These are phyloP conservation scores for Vanrija humicola DNA, from an alignment of 1,284 basidiomycete genomes.

Conservation along the genomic window DNA sequence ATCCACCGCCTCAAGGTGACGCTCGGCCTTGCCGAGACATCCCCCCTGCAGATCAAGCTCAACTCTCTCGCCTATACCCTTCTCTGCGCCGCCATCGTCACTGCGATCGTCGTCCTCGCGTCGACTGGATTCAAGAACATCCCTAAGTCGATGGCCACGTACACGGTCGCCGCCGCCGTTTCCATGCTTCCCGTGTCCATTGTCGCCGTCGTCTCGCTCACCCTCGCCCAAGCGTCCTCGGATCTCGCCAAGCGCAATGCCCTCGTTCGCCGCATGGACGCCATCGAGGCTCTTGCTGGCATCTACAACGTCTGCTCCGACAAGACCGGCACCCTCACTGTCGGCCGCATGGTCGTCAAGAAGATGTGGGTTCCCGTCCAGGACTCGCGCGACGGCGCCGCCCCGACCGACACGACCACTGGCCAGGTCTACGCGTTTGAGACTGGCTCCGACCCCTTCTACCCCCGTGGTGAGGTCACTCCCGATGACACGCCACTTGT, in stretches of 20 bases:
- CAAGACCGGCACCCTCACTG: conserved; percentile 64
- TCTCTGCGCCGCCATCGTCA: conserved; percentile 56
- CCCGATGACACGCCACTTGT: conserved; percentile 20
- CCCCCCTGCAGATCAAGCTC: conserved; percentile 61
- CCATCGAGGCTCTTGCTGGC: conserved; percentile 59
- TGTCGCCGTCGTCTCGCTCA: conserved; percentile 50
- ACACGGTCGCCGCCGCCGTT: conserved; percentile 55
- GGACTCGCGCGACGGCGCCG: conserved; percentile 21
- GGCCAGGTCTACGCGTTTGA: conserved; percentile 49
- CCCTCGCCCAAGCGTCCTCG: conserved; percentile 47
- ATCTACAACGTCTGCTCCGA: conserved; percentile 63
- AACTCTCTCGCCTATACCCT: conserved; percentile 62
- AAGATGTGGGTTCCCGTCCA: conserved; percentile 56
- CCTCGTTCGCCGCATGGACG: conserved; percentile 52
- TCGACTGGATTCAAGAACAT: conserved; percentile 54
- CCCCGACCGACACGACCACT: conserved; percentile 28
- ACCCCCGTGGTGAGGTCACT: conserved; percentile 48
- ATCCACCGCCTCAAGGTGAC: conserved; percentile 47
- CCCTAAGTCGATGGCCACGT: conserved; percentile 48
- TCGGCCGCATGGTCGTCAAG: conserved; percentile 56
- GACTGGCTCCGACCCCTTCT: conserved; percentile 50
- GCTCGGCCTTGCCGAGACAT: conserved; percentile 53
- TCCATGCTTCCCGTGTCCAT: conserved; percentile 56
- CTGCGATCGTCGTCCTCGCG: conserved; percentile 59
- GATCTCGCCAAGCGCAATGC: conserved; percentile 53